These are phyloP conservation scores for Cochliopodium minus DNA, from an alignment of 208 protist genomes.

Conservation along the genomic window DNA sequence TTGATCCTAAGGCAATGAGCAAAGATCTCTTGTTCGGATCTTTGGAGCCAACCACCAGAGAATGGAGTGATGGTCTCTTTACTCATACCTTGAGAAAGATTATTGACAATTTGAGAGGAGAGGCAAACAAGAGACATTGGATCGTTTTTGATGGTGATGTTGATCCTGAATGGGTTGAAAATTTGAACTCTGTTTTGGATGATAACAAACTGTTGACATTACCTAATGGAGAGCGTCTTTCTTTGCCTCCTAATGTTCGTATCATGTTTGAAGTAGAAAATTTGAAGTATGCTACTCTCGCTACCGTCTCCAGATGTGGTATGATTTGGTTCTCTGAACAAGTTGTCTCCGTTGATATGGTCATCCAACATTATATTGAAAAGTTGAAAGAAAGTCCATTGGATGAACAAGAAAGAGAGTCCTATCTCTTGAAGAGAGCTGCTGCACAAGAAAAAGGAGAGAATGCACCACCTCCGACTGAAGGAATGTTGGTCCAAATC, in stretches of 20 bases:
- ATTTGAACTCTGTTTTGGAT: constrained; percentile 94
- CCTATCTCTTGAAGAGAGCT: no score
- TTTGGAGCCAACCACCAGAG: constrained; percentile 87
- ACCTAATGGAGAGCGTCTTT: constrained; percentile 95
- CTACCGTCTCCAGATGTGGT: constrained; percentile 91
- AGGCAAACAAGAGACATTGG: constrained; percentile 71
- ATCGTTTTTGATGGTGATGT: constrained; percentile 96
- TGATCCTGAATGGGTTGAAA: constrained; percentile 97
- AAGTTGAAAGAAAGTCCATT: constrained; percentile 33
- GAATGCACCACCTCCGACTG: no score
- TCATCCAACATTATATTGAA: constrained; percentile 49
- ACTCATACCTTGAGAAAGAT: constrained; percentile 86
- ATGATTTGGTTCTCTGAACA: constrained; percentile 96
- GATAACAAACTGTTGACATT: constrained; percentile 96
- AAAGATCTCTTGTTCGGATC: constrained; percentile 93
- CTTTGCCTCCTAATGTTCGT: constrained; percentile 78
- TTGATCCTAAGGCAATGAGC: constrained; percentile 94
- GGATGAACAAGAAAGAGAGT: background rate
- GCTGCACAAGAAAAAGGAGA: no score
- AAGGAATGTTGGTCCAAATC: no score
- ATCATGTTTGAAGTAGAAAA: constrained; percentile 96
- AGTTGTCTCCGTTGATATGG: constrained; percentile 50
- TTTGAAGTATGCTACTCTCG: constrained; percentile 84
- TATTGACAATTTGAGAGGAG: constrained; percentile 62
- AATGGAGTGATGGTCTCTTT: constrained; percentile 98